Conservation (phyloP, 2,329 filamentous ascomycete genomes). For the Pseudocercospora musae region DNA sequence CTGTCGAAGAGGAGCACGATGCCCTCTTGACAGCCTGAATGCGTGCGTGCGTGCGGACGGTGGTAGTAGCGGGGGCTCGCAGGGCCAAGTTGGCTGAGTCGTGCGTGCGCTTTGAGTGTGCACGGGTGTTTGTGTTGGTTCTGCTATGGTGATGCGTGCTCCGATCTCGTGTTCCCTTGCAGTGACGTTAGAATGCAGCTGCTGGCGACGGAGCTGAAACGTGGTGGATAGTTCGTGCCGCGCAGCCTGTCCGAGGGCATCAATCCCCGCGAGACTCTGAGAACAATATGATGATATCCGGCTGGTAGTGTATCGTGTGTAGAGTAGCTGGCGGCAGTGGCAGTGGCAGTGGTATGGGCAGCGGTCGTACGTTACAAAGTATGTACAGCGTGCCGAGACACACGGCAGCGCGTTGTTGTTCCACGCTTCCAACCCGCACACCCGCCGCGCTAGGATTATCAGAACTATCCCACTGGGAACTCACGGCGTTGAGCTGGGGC, state of each 20-base stretch:
- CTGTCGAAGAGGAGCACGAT: slow-evolving; percentile 30
- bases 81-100: background rate
- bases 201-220: background rate
- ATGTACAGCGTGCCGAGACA: background rate
- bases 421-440: background rate
- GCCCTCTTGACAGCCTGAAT: slow-evolving; percentile 31
- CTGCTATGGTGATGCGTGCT: background rate
- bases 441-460: background rate
- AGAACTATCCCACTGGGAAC: background rate
- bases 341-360: background rate
- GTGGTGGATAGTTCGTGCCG: background rate
- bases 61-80: background rate
- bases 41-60: background rate
- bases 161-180: background rate
- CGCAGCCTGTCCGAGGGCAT: no score
- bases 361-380: no score
- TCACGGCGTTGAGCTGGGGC: no score
- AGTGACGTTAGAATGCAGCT: background rate
- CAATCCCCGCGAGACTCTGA: background rate
- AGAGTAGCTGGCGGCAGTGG: background rate
- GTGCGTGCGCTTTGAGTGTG: background rate
- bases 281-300: background rate
- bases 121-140: background rate
- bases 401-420: background rate
- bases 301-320: background rate